Evolutionary conservation across 805 yeast species (phyloP), one percentile per base, ranked within the genome.

Genomic region (Metschnikowia noctiluminum): DNA sequence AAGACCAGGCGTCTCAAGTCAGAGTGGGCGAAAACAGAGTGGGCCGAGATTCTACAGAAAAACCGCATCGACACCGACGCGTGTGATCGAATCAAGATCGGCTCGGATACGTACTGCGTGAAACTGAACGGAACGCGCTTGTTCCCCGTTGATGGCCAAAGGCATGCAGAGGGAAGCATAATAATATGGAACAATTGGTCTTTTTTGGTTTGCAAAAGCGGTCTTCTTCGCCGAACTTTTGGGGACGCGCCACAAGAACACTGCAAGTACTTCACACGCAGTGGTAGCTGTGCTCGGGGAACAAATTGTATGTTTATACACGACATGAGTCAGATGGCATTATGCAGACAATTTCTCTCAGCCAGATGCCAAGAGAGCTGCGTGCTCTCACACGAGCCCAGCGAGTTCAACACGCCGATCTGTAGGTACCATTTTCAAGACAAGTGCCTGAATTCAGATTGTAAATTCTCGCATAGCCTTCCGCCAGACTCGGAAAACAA

Each of bases 231-330:
- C 16, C 21, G 50, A 2, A 42, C 50, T 27, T 21, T 21, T 9
- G 42, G 44, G 12, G 46, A 42, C 15, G 14, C 40, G 6, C n/a
- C 42, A 2, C 31, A 44, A 6, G 64, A 64, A 5, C 63, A 54
- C 37, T 70, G 74, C 53, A 61, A 66, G n/a, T 66, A 66, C 53
- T 74, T 62, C 56, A 59, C 70, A 12, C 62, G 74, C 52, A 61
- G 52, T 71, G 86, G 87, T 2, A 60, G 64, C 14, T 84, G 94
- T 60, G 66, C 68, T 42, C 76, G 78, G 52, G 81, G 80, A 15
- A 59, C 68, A 16, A 50, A 60, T 5, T 87, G 94, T 61, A 69
- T 68, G 26, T 84, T 74, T 57, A 59, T 61, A 5, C 94, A 87
- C 60, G 76, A 77, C 42, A 64, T 69, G 21, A 53, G 66, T 6